Conservation (phyloP, 148 eudicot species). For the Simmondsia chinensis region DNA sequence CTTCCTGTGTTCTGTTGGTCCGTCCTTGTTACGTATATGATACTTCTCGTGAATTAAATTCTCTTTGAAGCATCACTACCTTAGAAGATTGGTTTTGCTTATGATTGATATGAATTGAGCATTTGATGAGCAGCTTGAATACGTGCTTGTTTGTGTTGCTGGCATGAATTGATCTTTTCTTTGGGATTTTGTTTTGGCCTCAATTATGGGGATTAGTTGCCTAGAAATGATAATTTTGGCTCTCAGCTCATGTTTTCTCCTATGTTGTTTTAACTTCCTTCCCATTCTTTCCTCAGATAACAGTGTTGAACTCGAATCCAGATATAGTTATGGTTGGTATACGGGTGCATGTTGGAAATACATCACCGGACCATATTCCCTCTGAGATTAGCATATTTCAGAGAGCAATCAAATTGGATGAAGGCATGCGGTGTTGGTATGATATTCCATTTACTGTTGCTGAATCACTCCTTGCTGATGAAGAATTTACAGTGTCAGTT, state of each 20-base stretch:
- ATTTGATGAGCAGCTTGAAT: no score
- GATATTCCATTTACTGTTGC: conserved; percentile 96
- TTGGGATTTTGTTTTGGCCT: no score
- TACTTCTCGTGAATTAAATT: no score
- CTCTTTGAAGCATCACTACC: no score
- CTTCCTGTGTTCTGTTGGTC: no score
- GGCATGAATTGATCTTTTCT: no score
- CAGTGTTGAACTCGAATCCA: conserved; percentile 81
- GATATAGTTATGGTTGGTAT: conserved; percentile 97
- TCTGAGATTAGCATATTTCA: conserved; percentile 82
- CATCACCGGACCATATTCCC: conserved; percentile 87
- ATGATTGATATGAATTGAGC: no score
- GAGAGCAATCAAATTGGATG: conserved; percentile 85
- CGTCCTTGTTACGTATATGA: no score
- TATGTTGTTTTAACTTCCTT: conserved; percentile 3
- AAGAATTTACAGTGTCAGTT: conserved; percentile 64
- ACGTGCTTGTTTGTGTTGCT: no score
- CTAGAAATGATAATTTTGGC: background rate
- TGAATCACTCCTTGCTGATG: conserved; percentile 98
- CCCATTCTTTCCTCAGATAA: conserved; percentile 48
- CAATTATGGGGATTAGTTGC: no score
- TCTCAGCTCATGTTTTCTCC: background rate
- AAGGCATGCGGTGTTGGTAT: conserved; percentile 99
- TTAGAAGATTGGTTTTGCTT: no score
- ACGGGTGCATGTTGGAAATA: conserved; percentile 89